A percentile compares a stretch with the other conserved stretches of the same genome.
These are phyloP conservation scores for Cytospora leucostoma DNA, from an alignment of 2,329 filamentous ascomycete genomes.

Conservation along the genomic window DNA sequence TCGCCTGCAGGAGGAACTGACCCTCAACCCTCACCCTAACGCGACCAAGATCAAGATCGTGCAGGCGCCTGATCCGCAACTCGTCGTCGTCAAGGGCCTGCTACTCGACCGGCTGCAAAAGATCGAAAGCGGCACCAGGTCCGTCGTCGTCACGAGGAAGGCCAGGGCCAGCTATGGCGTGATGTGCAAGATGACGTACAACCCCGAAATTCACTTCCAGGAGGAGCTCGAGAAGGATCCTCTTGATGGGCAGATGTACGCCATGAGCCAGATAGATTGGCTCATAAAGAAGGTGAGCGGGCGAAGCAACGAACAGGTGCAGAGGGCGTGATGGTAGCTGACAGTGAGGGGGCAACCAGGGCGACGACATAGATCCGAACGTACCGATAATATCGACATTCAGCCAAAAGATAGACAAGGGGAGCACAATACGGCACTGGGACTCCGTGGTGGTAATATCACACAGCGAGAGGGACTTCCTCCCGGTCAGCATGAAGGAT, in stretches of 20 bases:
- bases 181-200: slow-evolving; percentile 41
- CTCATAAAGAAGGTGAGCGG: slow-evolving; percentile 41
- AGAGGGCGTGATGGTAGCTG: not conserved
- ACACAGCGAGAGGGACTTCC: slow-evolving; percentile 38
- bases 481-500: slow-evolving; percentile 43
- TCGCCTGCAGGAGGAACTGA: slow-evolving; percentile 42
- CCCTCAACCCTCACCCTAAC: slow-evolving; percentile 38
- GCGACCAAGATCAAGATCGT: slow-evolving; percentile 42
- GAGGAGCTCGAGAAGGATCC: slow-evolving; percentile 40
- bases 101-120: slow-evolving; percentile 54
- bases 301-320: too few species aligned
- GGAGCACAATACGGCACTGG: slow-evolving; percentile 40
- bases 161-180: slow-evolving; percentile 48
- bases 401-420: slow-evolving; percentile 37
- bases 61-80: slow-evolving; percentile 52
- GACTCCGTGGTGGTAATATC: slow-evolving; percentile 44
- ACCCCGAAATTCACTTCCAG: slow-evolving; percentile 39
- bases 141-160: slow-evolving; percentile 46
- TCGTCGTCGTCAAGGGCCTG: slow-evolving; percentile 56
- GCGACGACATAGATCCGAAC: slow-evolving; percentile 43
- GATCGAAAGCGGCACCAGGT: slow-evolving; percentile 41
- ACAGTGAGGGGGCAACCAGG: slow-evolving; percentile 33
- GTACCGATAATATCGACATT: slow-evolving; percentile 39
- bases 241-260: slow-evolving; percentile 41
- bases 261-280: slow-evolving; percentile 46